Evolutionary conservation across 768 basidiomycete genomes (phyloP).

Genomic region (Tylopilus balloui): DNA sequence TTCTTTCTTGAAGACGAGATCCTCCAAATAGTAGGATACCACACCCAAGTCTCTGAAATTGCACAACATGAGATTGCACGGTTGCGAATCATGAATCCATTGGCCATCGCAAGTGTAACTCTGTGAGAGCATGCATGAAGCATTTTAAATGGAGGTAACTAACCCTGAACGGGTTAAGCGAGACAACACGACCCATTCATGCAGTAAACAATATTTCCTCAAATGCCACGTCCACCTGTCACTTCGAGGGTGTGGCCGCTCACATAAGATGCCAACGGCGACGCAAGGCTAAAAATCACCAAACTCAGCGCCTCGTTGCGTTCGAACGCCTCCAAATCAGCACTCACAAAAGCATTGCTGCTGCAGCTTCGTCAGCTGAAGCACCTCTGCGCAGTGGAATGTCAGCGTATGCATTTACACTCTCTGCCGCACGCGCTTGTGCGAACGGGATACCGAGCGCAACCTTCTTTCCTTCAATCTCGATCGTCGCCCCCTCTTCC

Average conservation of each 20-base stretch:
- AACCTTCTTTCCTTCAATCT: conserved; percentile 80
- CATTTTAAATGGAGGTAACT: background rate
- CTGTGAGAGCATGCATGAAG: background rate
- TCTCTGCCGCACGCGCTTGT: conserved; percentile 35
- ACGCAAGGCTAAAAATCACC: conserved; percentile 52
- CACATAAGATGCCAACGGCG: conserved; percentile 75
- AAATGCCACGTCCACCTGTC: conserved; percentile 78
- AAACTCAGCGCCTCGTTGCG: conserved; percentile 4
- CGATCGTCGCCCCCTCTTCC: conserved; percentile 69
- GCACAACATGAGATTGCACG: background rate
- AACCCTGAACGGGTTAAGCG: too few species aligned
- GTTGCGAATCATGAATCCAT: background rate
- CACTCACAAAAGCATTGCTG: conserved; percentile 70
- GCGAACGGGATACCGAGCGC: conserved; percentile 72
- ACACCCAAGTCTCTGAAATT: background rate
- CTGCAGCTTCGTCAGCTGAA: conserved; percentile 72
- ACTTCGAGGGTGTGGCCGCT: conserved; percentile 81
- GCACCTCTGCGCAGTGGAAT: conserved; percentile 70
- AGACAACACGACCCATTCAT: background rate
- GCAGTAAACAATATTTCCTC: conserved; percentile 6
- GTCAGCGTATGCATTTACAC: conserved; percentile 39
- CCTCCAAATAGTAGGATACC: too few species aligned
- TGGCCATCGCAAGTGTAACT: too few species aligned
- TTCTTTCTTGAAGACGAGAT: too few species aligned
- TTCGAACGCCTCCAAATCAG: background rate